Conservation (phyloP, 169 alveolate species). For the Plasmodium gallinaceum region DNA sequence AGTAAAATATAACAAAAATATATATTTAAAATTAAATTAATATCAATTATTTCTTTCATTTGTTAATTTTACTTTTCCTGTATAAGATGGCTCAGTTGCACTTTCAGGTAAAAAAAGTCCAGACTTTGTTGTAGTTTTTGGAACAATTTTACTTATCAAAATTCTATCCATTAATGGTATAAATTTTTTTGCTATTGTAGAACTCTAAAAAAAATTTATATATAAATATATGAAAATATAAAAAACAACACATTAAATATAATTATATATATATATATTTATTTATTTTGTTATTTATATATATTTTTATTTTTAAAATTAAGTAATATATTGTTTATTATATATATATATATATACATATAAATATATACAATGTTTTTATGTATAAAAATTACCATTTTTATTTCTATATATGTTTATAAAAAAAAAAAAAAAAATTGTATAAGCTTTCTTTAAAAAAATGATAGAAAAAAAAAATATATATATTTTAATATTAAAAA, state of each 20-base stretch:
- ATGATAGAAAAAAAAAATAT: too few relatives aligned
- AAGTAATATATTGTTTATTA: neutral
- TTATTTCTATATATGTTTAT: too few relatives aligned
- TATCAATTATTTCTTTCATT: neutral
- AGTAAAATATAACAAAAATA: conserved; percentile 11
- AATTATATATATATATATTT: conserved; percentile 22
- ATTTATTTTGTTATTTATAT: too few relatives aligned
- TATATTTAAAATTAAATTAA: neutral
- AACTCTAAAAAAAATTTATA: conserved; percentile 30
- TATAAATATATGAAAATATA: neutral
- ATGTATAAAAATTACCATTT: too few relatives aligned
- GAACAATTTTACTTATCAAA: conserved; percentile 86
- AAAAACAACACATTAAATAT: neutral
- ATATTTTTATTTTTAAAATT: conserved; percentile 2
- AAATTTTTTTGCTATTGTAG: conserved; percentile 84
- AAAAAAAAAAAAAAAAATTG: too few relatives aligned
- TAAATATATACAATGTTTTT: neutral
- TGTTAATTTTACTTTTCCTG: conserved; percentile 81
- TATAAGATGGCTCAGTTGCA: conserved; percentile 83
- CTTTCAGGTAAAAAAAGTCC: conserved; percentile 89
- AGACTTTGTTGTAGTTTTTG: conserved; percentile 86
- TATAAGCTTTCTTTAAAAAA: too few relatives aligned
- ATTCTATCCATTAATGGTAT: conserved; percentile 89
- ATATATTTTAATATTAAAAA: too few relatives aligned
- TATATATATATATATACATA: neutral